Evolutionary conservation across 2,329 filamentous ascomycete genomes (phyloP).

Genomic region (Colletotrichum agaves): DNA sequence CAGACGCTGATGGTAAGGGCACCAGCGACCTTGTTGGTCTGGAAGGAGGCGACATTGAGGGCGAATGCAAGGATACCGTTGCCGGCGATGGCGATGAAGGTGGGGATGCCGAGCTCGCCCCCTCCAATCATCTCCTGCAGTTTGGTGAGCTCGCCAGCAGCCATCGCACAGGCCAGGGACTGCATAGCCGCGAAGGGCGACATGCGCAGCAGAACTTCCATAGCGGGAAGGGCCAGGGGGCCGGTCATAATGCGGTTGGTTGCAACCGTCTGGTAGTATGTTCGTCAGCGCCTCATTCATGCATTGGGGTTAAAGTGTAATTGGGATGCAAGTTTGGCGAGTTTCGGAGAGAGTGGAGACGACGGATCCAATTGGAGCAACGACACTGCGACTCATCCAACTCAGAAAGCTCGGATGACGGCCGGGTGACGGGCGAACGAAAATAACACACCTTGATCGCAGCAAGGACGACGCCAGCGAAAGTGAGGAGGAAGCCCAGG

Average conservation of each 20-base stretch:
- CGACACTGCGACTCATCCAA: constrained; percentile 16
- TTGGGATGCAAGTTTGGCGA: constrained; percentile 20
- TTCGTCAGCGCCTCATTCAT: constrained; percentile 19
- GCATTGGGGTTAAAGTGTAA: constrained; percentile 3
- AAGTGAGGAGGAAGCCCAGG: constrained; percentile 64
- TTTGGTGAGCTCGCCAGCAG: constrained; percentile 62
- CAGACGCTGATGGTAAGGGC: constrained; percentile 70
- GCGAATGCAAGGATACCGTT: constrained; percentile 66
- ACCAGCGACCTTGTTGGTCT: constrained; percentile 67
- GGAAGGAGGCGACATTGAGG: constrained; percentile 67
- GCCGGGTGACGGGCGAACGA: neutral
- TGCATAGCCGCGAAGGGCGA: constrained; percentile 69
- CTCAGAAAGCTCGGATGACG: constrained; percentile 21
- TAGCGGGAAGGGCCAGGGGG: constrained; percentile 64
- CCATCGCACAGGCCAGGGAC: constrained; percentile 61
- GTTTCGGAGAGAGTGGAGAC: constrained; percentile 23
- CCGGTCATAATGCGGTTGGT: constrained; percentile 74
- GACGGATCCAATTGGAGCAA: constrained; percentile 24
- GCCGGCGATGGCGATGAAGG: constrained; percentile 55
- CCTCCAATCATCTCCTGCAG: constrained; percentile 51
- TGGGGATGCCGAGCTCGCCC: constrained; percentile 48
- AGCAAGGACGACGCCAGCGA: constrained; percentile 64
- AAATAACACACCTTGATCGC: constrained; percentile 59
- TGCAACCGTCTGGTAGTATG: constrained; percentile 60
- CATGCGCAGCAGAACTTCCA: constrained; percentile 72